These are phyloP conservation scores for Diutina neorugosa DNA, from an alignment of 1,139 yeast species.

Conservation along the genomic window DNA sequence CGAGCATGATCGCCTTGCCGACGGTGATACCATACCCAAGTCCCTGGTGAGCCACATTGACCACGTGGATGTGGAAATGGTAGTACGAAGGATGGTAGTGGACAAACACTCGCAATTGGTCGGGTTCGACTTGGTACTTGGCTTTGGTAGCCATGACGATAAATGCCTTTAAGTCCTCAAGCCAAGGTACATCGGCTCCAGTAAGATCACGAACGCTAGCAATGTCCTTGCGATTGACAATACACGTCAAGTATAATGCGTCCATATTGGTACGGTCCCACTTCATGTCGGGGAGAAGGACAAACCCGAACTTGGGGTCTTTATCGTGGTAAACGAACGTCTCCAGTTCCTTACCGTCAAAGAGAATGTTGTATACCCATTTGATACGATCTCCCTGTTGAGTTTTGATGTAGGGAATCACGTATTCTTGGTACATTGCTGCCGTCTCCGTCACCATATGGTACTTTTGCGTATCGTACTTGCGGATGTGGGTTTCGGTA, in stretches of 20 bases:
- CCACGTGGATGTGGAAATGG: constrained; percentile 90
- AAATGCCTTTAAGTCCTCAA: constrained; percentile 31
- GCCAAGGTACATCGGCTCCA: constrained; percentile 43
- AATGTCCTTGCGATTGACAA: constrained; percentile 64
- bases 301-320: constrained; percentile 43
- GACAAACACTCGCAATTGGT: constrained; percentile 58
- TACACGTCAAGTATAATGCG: constrained; percentile 64
- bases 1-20: constrained; percentile 76
- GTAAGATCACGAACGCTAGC: constrained; percentile 66
- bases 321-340: constrained; percentile 53
- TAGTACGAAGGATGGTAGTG: constrained; percentile 96
- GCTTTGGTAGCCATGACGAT: constrained; percentile 37
- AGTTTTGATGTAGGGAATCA: constrained; percentile 63
- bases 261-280: constrained; percentile 78
- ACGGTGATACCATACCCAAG: constrained; percentile 57
- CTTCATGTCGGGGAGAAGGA: constrained; percentile 72
- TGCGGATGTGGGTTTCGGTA: constrained; percentile 69
- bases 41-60: constrained; percentile 62
- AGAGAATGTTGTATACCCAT: constrained; percentile 85
- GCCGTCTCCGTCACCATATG: constrained; percentile 76
- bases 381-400: constrained; percentile 70
- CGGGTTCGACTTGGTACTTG: constrained; percentile 22
- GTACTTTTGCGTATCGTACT: constrained; percentile 45
- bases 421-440: constrained; percentile 47
- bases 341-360: constrained; percentile 77